phyloP scores from a whole-genome alignment of 1,284 basidiomycete genomes.

The Ganoderma multipileum region DNA sequence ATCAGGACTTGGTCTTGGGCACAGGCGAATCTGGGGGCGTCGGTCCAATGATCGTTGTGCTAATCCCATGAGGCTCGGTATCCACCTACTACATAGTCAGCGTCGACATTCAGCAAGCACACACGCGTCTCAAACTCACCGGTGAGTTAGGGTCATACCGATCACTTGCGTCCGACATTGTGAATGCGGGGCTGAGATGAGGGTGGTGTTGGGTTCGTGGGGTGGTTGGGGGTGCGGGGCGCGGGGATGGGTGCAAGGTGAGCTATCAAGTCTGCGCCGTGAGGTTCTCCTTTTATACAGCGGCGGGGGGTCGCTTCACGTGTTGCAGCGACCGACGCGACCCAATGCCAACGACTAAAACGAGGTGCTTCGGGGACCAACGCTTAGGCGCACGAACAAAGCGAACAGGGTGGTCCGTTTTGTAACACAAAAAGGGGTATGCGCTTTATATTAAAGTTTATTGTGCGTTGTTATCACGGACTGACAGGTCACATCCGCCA shows the following conservation, averaged over 20 bases:
- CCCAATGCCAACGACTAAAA: neutral
- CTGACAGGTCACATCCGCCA: neutral
- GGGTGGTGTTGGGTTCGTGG: neutral
- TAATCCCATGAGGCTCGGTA: constrained; percentile 27
- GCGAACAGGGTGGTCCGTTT: neutral
- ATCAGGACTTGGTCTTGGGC: neutral
- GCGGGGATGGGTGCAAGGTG: neutral
- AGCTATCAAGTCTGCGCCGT: neutral
- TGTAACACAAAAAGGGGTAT: neutral
- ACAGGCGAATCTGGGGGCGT: constrained; percentile 24
- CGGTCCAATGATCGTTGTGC: constrained; percentile 21
- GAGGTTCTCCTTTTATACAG: neutral
- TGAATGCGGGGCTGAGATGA: neutral
- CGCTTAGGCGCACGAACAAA: neutral
- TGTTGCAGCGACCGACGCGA: neutral
- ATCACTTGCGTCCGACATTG: neutral
- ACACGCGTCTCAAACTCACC: neutral
- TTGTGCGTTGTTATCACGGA: neutral
- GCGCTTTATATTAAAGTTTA: neutral
- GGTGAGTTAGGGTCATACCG: neutral
- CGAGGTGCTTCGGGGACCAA: neutral
- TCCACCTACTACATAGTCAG: constrained; percentile 4
- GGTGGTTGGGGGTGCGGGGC: neutral
- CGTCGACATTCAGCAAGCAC: neutral
- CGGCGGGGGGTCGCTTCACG: neutral